These are phyloP conservation scores for Phyllosticta ampelicida DNA, from an alignment of 2,329 filamentous ascomycete species.

Conservation along the genomic window DNA sequence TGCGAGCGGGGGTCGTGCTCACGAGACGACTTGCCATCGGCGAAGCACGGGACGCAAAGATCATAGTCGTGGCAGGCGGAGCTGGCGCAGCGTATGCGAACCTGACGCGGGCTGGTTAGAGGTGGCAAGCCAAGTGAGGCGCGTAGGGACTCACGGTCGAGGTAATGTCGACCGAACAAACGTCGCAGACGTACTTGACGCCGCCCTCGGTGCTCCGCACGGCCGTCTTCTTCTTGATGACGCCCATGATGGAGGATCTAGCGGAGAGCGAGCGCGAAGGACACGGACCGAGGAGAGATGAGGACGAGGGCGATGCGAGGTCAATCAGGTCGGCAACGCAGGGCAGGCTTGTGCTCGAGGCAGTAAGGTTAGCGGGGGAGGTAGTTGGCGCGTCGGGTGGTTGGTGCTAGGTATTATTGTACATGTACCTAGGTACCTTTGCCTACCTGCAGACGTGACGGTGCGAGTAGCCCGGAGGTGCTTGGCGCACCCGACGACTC, in stretches of 20 bases:
- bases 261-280: neutral
- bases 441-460: no score
- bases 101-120: conserved; percentile 41
- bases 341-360: neutral
- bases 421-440: neutral
- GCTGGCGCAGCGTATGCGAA: conserved; percentile 87
- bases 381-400: neutral
- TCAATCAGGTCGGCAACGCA: neutral
- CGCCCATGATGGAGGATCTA: conserved; percentile 55
- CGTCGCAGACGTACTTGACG: conserved; percentile 89
- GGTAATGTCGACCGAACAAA: conserved; percentile 93
- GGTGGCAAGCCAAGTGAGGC: neutral
- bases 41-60: conserved; percentile 90
- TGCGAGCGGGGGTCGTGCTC: conserved; percentile 81
- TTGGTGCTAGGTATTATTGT: neutral
- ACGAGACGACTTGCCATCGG: conserved; percentile 67
- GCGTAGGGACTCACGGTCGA: conserved; percentile 60
- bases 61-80: conserved; percentile 84
- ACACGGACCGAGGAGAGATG: neutral
- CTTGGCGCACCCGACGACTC: neutral
- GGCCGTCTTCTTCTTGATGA: conserved; percentile 92
- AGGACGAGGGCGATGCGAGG: neutral
- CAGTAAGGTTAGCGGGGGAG: neutral
- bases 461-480: neutral
- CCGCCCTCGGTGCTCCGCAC: conserved; percentile 67